Evolutionary conservation across 2,329 filamentous ascomycete genomes (phyloP).

Genomic region (Fusarium subglutinans): DNA sequence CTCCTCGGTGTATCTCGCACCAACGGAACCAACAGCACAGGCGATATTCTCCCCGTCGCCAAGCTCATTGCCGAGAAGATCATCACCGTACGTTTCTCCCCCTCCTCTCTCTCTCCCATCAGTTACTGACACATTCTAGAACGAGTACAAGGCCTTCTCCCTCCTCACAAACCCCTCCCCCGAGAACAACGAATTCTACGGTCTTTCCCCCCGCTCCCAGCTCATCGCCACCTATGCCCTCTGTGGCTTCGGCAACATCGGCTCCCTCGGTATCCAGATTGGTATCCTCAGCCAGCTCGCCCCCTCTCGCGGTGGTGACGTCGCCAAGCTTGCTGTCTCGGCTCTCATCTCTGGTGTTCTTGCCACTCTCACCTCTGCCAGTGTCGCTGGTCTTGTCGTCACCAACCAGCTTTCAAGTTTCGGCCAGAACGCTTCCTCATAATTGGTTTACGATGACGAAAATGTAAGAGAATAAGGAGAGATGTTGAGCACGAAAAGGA

Average conservation of each 20-base stretch:
- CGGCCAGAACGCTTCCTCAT: conserved; percentile 4
- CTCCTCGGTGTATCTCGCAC: conserved; percentile 77
- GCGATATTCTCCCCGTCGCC: conserved; percentile 75
- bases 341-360: conserved; percentile 82
- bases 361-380: conserved; percentile 80
- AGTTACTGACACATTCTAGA: conserved; percentile 51
- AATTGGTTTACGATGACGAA: neutral
- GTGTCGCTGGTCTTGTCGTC: conserved; percentile 79
- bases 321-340: conserved; percentile 78
- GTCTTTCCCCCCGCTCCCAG: conserved; percentile 73
- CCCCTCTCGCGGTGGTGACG: conserved; percentile 76
- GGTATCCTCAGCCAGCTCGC: conserved; percentile 86
- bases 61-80: conserved; percentile 87
- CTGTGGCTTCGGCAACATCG: conserved; percentile 87
- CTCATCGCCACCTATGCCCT: conserved; percentile 89
- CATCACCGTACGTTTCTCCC: conserved; percentile 66
- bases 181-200: conserved; percentile 57
- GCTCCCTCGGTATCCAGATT: conserved; percentile 88
- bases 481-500: no score
- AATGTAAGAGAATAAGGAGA: conserved; percentile 3
- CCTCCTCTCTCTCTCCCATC: accelerated
- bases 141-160: conserved; percentile 81
- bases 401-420: conserved; percentile 54
- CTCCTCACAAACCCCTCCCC: conserved; percentile 65
- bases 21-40: conserved; percentile 29